Base-by-base conservation (phyloP, 2,329 filamentous ascomycete species). In the Pestalotiopsis sp. region DNA sequence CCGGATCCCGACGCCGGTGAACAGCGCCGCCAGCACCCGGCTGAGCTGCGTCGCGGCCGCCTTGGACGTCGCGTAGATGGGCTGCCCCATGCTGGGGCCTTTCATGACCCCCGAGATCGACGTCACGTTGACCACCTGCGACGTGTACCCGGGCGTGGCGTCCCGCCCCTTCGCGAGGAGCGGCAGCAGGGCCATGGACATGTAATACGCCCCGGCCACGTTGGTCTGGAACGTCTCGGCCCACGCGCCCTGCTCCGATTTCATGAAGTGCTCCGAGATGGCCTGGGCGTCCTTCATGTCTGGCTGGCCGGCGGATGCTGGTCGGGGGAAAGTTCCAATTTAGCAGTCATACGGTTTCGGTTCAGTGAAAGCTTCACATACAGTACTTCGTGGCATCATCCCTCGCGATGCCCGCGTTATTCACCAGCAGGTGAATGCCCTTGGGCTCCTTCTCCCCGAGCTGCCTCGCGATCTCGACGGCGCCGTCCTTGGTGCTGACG, bases 91-190 rank as follows among this genome's bases (percentile, higher is more conserved):
- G 70, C 79, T 83, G 62, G 79, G 81, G 0, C 83, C 83, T 73
- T 88, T 88, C 81, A 86, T 85, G 7, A 82, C 77, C 0, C 86
- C 86, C 0, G 83, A 84, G 69, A 88, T 86, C 57, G 80, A 84
- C 49, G 81, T 80, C 57, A 88, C 81, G 67, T 88, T 87, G 71
- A 88, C 81, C 57, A 89, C 79, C 39, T 80, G 82, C 6, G 83
- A 83, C 2, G 81, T 82, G 74, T 86, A 86, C 4, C 84, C 84
- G 0, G 82, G 83, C 1, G 81, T 83, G 13, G 77, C 74, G 4
- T 79, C 74, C 20, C 79, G 75, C 7, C 83, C 86, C 67, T 84
- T 84, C 3, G 82, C 83, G 2, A 88, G 81, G 1, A 87, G 77
- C 0, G 85, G 85, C 4, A 88, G 77, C 72, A 88, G 84, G 1